Percentiles rank a stretch among this genome's conserved stretches.
Evolutionary conservation across 768 basidiomycete species (phyloP).

Genomic region (Gymnopilus junonius): DNA sequence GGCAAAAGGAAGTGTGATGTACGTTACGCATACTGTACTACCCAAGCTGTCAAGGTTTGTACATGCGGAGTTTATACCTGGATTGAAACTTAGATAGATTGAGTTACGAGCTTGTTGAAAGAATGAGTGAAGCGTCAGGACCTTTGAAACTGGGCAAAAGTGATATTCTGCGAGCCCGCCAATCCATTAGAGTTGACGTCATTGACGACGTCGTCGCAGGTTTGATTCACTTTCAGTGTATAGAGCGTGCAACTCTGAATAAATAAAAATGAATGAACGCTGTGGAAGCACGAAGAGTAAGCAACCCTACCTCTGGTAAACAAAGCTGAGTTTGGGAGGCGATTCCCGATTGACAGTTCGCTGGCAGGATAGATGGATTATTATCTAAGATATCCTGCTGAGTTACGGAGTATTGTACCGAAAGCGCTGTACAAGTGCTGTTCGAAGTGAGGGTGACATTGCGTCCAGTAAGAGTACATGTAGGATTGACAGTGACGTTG

Average conservation of each 20-base stretch:
- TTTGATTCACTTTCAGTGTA: not conserved
- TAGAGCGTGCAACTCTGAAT: not conserved
- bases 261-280: not conserved
- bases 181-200: constrained; percentile 2
- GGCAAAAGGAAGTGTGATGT: not conserved
- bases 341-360: not conserved
- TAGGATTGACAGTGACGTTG: not conserved
- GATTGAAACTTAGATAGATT: not conserved
- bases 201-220: not conserved
- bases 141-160: constrained; percentile 2
- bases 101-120: not conserved
- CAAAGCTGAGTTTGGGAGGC: not conserved
- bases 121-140: not conserved
- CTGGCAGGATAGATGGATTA: not conserved
- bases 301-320: not conserved
- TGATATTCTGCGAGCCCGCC: constrained; percentile 1
- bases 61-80: not conserved
- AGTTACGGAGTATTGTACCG: constrained; percentile 1
- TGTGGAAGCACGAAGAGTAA: not conserved
- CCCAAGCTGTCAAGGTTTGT: not conserved
- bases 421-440: not conserved
- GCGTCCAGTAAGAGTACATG: constrained; percentile 1
- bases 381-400: not conserved
- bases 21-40: not conserved
- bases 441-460: not conserved